Evolutionary conservation across 2,329 filamentous ascomycete species (phyloP), one percentile per base, ranked within the genome.

Genomic region (Tolypocladium album): DNA sequence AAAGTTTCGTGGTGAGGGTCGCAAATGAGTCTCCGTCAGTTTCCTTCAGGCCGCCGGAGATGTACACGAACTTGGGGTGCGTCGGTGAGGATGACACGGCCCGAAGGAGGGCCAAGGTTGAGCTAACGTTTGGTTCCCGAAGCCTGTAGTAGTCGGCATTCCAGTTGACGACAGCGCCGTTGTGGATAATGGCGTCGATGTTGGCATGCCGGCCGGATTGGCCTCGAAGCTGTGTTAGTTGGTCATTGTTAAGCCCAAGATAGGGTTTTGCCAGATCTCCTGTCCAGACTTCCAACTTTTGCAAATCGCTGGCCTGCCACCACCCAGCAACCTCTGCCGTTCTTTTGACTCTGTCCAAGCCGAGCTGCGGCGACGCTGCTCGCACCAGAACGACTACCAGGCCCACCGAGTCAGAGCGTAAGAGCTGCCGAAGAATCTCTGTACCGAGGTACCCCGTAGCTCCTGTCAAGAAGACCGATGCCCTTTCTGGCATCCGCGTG

Each of bases 131-230:
- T 57, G 88, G 80, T 0, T 83, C 78, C 67, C 82, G 84, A 64
- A 96, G 80, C 53, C 84, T 83, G 12, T 84, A 81, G 72, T 96
- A 96, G 8, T 83, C 85, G 66, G 86, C 81, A 40, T 95, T 85
- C 91, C 90, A 96, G 70, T 95, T 88, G 12, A 89, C 86, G 43
- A 80, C 78, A 20, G 90, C 90, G 53, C 90, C 92, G 68, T 96
- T 96, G 77, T 96, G 88, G 42, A 91, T 82, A 9, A 91, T 78
- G 1, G 86, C 81, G 68, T 95, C 89, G 0, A 87, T 87, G 45
- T 85, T 79, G 5, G 43, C 43, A 5, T 47, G n/a, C 4, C 13
- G n/a, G 6, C 11, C 24, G 7, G n/a, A 47, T 85, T 74, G 7
- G 17, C 50, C 17, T 36, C 11, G 17, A 0, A 11, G 50, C 22